Evolutionary conservation across 495 filamentous ascomycete species (phyloP).

Genomic region (Sordaria brevicollis): DNA sequence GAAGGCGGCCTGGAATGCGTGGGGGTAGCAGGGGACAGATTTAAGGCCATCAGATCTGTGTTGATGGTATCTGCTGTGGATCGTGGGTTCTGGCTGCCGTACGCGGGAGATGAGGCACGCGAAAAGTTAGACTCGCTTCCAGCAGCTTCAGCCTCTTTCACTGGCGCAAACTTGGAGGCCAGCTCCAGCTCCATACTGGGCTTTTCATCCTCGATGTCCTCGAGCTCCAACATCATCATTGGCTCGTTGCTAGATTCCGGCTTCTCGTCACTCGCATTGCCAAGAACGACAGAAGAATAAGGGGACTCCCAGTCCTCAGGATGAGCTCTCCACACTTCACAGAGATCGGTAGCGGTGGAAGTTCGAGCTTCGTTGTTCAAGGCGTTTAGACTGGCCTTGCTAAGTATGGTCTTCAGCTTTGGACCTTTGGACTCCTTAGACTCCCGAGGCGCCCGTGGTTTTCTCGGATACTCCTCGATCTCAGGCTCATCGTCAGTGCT

Average conservation of each 20-base stretch:
- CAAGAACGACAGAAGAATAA: slow-evolving; percentile 10
- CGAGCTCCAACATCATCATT: not conserved
- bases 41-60: not conserved
- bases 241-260: not conserved
- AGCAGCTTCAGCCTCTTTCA: not conserved
- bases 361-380: not conserved
- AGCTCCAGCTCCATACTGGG: not conserved
- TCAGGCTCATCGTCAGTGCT: not conserved
- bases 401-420: not conserved
- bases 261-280: not conserved
- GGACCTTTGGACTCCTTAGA: not conserved
- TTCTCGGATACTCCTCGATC: not conserved
- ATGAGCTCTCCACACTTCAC: slow-evolving; percentile 19
- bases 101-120: not conserved
- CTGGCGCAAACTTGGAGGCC: not conserved
- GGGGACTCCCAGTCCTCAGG: slow-evolving; percentile 24
- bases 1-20: not conserved
- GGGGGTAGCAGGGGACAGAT: not conserved
- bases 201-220: not conserved
- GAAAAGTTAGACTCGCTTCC: not conserved
- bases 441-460: not conserved
- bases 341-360: slow-evolving; percentile 12
- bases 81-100: not conserved
- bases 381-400: not conserved
- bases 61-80: not conserved